Evolutionary conservation across 2,329 filamentous ascomycete species (phyloP), one percentile per base, ranked within the genome.

Genomic region (Verruconis gallopava): DNA sequence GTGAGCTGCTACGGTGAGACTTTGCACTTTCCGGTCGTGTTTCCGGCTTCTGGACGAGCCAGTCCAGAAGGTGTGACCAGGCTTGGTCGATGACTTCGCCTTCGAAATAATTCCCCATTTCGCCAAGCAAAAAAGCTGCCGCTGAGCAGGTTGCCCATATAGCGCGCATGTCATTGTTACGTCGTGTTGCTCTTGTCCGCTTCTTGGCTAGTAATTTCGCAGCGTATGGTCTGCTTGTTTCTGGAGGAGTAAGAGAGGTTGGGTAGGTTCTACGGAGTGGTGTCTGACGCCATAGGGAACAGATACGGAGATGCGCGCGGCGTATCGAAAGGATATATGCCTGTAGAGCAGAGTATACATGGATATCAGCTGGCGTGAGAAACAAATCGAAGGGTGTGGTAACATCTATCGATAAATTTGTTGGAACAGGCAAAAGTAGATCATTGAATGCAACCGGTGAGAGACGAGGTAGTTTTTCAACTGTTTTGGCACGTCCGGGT

Each of bases 111-210:
- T 77, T 77, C 50, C 89, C 82, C 12, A 85, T 80, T 56, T 95
- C 88, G 0, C 83, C 85, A 3, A 96, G 68, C 50, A 96, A 82
- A 62, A 94, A 95, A 3, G 93, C 75, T 1, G 85, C 81, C 2
- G 86, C 83, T 53, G 83, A 86, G 50, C 82, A 81, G 0, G 85
- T 93, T 0, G 86, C 89, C 91, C 91, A 98, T 1, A 89, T 74
- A 48, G 78, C 81, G 13, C 91, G 77, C 71, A 93, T 81, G 1
- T 74, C 71, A 22, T 70, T 68, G 3, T 73, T 71, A 14, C 89
- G 72, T 13, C 65, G 56, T 19, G 75, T 75, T 49, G 78, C 74
- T 39, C 82, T 73, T 50, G 73, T 64, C 20, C 85, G 73, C 9
- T 82, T 70, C 17, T 73, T 64, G 19, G 65, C 66, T 13, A 84